Percentiles rank a stretch among this genome's conserved stretches.
Evolutionary conservation across 805 yeast genomes (phyloP).

Genomic region (Scheffersomyces coipomensis): DNA sequence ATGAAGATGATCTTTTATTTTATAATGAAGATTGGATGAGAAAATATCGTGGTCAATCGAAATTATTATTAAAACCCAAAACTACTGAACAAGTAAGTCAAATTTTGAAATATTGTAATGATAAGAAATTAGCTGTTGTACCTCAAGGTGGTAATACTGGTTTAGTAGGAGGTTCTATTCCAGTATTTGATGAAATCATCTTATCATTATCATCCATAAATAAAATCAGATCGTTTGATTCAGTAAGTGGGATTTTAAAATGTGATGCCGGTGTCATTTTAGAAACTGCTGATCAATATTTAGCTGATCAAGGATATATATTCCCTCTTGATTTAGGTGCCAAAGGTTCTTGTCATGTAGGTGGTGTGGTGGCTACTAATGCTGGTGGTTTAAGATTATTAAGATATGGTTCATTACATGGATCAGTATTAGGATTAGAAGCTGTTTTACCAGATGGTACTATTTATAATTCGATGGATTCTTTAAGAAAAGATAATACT

Average conservation of each 20-base stretch:
- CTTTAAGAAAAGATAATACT: constrained; percentile 91
- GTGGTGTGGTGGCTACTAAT: constrained; percentile 93
- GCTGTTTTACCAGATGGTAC: constrained; percentile 92
- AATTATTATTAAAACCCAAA: constrained; percentile 78
- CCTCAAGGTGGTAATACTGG: constrained; percentile 99
- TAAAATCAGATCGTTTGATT: constrained; percentile 78
- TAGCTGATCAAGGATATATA: constrained; percentile 81
- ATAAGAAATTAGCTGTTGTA: constrained; percentile 73
- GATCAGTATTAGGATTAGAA: constrained; percentile 86
- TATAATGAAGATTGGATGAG: constrained; percentile 94
- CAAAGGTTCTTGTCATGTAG: constrained; percentile 94
- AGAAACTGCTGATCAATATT: constrained; percentile 76
- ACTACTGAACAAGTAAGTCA: constrained; percentile 73
- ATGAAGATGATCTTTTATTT: constrained; percentile 60
- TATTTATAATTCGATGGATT: constrained; percentile 72
- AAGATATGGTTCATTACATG: constrained; percentile 90
- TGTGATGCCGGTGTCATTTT: constrained; percentile 89
- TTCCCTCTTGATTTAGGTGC: constrained; percentile 96
- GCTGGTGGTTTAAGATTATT: constrained; percentile 92
- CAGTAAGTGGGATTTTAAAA: constrained; percentile 79
- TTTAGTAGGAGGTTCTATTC: constrained; percentile 90
- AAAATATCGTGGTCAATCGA: constrained; percentile 86
- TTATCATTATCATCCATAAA: constrained; percentile 69
- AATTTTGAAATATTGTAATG: constrained; percentile 79
- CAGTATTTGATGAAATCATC: constrained; percentile 87